phyloP scores from a whole-genome alignment of 371 early-diverging fungal species.

The Lichtheimia ramosa region DNA sequence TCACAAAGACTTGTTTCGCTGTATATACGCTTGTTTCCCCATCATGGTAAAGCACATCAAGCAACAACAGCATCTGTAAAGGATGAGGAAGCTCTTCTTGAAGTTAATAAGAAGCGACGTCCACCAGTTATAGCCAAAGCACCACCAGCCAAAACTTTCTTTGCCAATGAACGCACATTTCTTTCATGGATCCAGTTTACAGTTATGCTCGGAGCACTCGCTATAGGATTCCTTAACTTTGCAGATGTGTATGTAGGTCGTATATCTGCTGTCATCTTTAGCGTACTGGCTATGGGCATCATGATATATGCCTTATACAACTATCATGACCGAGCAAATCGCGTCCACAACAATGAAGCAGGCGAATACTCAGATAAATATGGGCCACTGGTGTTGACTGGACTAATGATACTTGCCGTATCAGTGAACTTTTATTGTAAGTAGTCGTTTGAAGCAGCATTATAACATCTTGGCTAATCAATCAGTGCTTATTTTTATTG shows the following conservation, averaged over 20 bases:
- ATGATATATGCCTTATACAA: conserved; percentile 82
- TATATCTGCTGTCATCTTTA: conserved; percentile 68
- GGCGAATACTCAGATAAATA: conserved; percentile 63
- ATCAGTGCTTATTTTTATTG: no score
- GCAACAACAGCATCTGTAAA: background rate
- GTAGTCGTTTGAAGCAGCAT: conserved; percentile 4
- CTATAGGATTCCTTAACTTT: conserved; percentile 76
- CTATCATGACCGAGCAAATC: conserved; percentile 82
- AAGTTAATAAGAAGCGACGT: conserved; percentile 12
- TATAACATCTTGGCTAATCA: no score
- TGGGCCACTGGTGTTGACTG: conserved; percentile 77
- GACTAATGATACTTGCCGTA: conserved; percentile 74
- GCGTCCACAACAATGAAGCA: conserved; percentile 53
- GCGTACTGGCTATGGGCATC: conserved; percentile 64
- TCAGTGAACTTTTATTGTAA: conserved; percentile 83
- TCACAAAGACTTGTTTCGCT: conserved; percentile 3
- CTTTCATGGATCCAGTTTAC: conserved; percentile 77
- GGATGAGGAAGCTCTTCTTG: background rate
- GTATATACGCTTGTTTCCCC: conserved; percentile 16
- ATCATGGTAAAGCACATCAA: conserved; percentile 17
- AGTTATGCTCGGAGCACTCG: conserved; percentile 65
- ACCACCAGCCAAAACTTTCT: conserved; percentile 87
- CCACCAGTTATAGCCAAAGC: conserved; percentile 17
- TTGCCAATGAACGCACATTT: conserved; percentile 98
- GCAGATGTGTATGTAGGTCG: conserved; percentile 59